A percentile compares a stretch with the other conserved stretches of the same genome.
phyloP scores from a whole-genome alignment of 345 rosid genomes.

The Eucalyptus sp. region DNA sequence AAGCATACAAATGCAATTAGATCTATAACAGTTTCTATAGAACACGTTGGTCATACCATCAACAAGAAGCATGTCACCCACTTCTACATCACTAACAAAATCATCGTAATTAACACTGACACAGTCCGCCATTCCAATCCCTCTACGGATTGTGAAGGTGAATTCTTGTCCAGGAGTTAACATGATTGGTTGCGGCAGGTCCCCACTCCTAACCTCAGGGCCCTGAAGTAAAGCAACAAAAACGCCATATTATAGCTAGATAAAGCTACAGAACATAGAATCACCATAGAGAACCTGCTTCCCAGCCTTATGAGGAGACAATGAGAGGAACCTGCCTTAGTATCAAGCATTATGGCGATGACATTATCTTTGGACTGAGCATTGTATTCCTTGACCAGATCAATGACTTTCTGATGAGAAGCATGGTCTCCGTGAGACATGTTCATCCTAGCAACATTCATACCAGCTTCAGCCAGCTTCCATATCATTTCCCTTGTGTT shows the following conservation, averaged over 20 bases:
- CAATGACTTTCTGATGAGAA: slow-evolving; percentile 93
- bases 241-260: background rate
- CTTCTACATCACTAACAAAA: slow-evolving; percentile 87
- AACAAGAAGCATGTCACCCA: slow-evolving; percentile 96
- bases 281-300: background rate
- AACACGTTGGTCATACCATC: slow-evolving; percentile 49
- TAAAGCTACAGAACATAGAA: background rate
- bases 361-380: slow-evolving; percentile 80
- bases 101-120: slow-evolving; percentile 98
- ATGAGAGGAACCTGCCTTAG: slow-evolving; percentile 49
- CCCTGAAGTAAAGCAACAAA: slow-evolving; percentile 36
- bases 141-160: slow-evolving; percentile 85
- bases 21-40: background rate
- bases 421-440: slow-evolving; percentile 99
- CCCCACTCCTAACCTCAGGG: slow-evolving; percentile 98
- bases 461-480: slow-evolving; percentile 97
- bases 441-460: slow-evolving; percentile 96
- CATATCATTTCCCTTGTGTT: slow-evolving; percentile 93
- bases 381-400: slow-evolving; percentile 95
- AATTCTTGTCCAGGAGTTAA: slow-evolving; percentile 77
- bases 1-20: background rate
- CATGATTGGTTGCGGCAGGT: slow-evolving; percentile 84
- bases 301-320: background rate
- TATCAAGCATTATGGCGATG: slow-evolving; percentile 96
- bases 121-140: slow-evolving; percentile 75